These are phyloP conservation scores for Exophiala viscosa DNA, from an alignment of 2,329 filamentous ascomycete species.

Conservation along the genomic window DNA sequence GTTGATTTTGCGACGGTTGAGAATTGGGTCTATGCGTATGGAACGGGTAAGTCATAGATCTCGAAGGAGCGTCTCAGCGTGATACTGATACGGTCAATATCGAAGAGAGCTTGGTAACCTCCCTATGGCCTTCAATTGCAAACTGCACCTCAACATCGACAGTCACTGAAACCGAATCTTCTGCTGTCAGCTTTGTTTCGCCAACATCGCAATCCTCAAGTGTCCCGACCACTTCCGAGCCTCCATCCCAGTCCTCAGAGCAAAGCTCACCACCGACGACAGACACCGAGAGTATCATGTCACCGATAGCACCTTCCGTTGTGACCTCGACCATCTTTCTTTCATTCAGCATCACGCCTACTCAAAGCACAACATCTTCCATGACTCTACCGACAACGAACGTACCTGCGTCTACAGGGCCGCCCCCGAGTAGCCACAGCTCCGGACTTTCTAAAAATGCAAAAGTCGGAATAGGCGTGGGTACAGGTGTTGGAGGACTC, in stretches of 20 bases:
- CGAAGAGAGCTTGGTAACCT: neutral
- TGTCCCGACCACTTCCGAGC: too few relatives aligned
- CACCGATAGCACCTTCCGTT: neutral
- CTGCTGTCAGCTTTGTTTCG: too few relatives aligned
- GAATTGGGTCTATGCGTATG: neutral
- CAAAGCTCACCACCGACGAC: neutral
- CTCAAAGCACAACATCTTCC: neutral
- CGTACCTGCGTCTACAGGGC: neutral
- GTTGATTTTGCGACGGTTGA: neutral
- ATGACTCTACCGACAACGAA: neutral
- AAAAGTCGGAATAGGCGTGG: conserved; percentile 3
- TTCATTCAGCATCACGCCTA: neutral
- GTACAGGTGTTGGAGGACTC: neutral
- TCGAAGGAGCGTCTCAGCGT: neutral
- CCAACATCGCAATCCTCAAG: too few relatives aligned
- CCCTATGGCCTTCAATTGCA: neutral
- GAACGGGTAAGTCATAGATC: neutral
- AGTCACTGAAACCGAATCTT: too few relatives aligned
- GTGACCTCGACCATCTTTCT: neutral
- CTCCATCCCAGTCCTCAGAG: neutral
- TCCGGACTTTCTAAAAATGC: neutral
- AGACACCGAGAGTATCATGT: neutral
- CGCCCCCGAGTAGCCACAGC: neutral
- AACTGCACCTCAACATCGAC: neutral
- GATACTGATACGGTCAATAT: neutral